A percentile compares a stretch with the other conserved stretches of the same genome.
Conservation (phyloP, 73 alveolate genomes). For the Tetrahymena malaccensis region DNA sequence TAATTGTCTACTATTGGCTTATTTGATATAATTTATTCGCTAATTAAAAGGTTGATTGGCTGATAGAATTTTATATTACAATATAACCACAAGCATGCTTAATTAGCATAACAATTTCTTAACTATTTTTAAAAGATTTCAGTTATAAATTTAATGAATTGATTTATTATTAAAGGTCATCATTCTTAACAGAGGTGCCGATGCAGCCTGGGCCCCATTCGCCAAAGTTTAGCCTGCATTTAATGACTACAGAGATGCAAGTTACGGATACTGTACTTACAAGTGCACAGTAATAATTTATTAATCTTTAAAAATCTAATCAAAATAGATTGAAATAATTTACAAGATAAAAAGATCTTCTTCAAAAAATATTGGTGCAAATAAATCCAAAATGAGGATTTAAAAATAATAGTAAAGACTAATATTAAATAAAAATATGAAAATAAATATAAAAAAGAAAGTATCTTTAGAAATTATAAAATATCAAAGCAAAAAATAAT, state of each 20-base stretch:
- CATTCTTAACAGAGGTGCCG: constrained; percentile 62
- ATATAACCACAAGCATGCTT: not conserved
- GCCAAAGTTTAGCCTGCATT: constrained; percentile 51
- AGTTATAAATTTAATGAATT: no score
- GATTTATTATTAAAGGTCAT: constrained; percentile 31
- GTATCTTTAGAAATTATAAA: no score
- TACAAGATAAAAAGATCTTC: not conserved
- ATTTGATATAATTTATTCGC: no score
- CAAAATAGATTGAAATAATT: not conserved
- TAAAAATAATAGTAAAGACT: no score
- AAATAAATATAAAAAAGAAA: no score
- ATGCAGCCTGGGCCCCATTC: constrained; percentile 81
- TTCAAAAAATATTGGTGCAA: not conserved
- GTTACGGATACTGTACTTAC: constrained; percentile 77
- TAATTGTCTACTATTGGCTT: no score
- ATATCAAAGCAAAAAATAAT: no score
- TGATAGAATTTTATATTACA: not conserved
- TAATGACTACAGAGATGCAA: constrained; percentile 80
- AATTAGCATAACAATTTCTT: not conserved
- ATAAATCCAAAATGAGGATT: no score
- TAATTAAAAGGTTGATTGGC: no score
- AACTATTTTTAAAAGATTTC: not conserved
- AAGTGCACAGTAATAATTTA: constrained; percentile 61
- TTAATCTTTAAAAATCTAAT: not conserved
- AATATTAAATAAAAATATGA: no score